phyloP scores from a whole-genome alignment of 768 basidiomycete species.

The Tubosaeta brunneosetosa region DNA sequence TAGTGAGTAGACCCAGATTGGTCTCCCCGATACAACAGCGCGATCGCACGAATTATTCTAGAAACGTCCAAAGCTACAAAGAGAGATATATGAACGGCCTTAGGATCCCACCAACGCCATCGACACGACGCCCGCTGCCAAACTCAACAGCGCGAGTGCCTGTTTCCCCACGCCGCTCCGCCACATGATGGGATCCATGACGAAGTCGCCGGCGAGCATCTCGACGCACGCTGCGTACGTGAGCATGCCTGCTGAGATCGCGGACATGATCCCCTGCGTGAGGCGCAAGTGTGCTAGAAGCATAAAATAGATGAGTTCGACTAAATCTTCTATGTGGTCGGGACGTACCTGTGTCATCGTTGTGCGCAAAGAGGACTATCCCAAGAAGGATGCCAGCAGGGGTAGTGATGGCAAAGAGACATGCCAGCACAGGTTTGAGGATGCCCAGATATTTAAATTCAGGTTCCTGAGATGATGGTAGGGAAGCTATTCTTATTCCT shows the following conservation, averaged over 20 bases:
- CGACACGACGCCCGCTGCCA: conserved; percentile 54
- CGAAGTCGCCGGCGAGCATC: conserved; percentile 85
- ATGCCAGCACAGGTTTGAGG: conserved; percentile 51
- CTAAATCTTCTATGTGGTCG: not conserved
- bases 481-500: conserved; percentile 70
- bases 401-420: conserved; percentile 70
- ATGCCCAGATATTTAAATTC: conserved; percentile 21
- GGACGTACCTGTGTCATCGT: conserved; percentile 24
- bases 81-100: not conserved
- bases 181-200: conserved; percentile 58
- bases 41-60: not conserved
- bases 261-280: conserved; percentile 70
- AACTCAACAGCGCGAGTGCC: conserved; percentile 53
- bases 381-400: conserved; percentile 66
- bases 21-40: not conserved
- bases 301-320: not conserved
- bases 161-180: conserved; percentile 37
- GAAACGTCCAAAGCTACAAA: not conserved
- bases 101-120: conserved; percentile 56
- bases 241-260: conserved; percentile 79
- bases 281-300: conserved; percentile 46
- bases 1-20: not conserved
- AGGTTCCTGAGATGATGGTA: conserved; percentile 40
- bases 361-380: conserved; percentile 41
- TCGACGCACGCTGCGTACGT: conserved; percentile 81